Conservation (phyloP, 768 basidiomycete genomes). For the Mycena capillaripes region DNA sequence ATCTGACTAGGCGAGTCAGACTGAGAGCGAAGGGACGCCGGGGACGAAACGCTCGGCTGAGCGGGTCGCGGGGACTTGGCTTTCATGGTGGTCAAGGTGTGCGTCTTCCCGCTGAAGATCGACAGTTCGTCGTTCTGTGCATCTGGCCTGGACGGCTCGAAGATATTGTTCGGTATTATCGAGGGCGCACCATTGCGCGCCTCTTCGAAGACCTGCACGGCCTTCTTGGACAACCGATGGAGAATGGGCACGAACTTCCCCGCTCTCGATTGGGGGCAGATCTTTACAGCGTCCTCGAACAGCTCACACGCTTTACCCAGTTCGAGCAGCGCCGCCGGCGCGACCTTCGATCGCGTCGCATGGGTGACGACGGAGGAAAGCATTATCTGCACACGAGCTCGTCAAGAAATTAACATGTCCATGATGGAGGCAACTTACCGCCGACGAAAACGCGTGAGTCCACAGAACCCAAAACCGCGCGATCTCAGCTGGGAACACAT, state of each 20-base stretch:
- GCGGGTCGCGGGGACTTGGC: conserved; percentile 39
- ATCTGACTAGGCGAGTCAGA: conserved; percentile 50
- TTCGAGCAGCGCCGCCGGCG: conserved; percentile 77
- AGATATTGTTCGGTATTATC: conserved; percentile 68
- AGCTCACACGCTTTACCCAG: conserved; percentile 73
- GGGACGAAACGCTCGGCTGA: conserved; percentile 28
- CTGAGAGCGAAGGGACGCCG: conserved; percentile 41
- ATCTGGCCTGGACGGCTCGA: conserved; percentile 60
- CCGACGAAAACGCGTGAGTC: conserved; percentile 79
- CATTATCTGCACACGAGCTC: conserved; percentile 68
- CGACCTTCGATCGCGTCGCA: conserved; percentile 75
- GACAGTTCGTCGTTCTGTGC: conserved; percentile 77
- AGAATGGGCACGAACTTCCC: conserved; percentile 81
- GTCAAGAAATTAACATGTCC: neutral
- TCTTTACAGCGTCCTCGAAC: conserved; percentile 70
- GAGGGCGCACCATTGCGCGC: conserved; percentile 61
- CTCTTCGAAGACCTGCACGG: conserved; percentile 65
- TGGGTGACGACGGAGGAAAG: conserved; percentile 83
- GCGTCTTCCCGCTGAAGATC: conserved; percentile 83
- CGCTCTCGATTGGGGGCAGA: conserved; percentile 54
- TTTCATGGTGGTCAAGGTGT: conserved; percentile 67
- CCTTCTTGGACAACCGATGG: conserved; percentile 71
- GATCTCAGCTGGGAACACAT: conserved; percentile 68
- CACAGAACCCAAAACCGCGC: conserved; percentile 80
- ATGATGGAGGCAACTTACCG: conserved; percentile 54